phyloP scores from a whole-genome alignment of 176 grass and related monocot genomes.

The Tuctoria greenei region DNA sequence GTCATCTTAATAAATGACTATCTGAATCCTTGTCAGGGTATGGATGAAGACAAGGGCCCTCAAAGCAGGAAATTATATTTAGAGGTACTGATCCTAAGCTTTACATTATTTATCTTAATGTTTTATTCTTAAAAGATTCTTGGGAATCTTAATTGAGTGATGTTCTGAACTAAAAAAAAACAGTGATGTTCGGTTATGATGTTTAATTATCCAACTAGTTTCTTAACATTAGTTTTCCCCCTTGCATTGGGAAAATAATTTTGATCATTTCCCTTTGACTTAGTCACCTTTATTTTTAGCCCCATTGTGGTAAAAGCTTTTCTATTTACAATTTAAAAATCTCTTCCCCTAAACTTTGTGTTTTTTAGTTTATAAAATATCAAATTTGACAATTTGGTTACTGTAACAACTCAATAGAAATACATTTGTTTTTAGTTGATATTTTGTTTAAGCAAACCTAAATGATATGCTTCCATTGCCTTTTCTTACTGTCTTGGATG shows the following conservation, averaged over 20 bases:
- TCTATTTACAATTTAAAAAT: not conserved
- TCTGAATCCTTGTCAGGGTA: constrained; percentile 56
- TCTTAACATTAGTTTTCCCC: not conserved
- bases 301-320: not conserved
- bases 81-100: constrained; percentile 59
- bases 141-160: not conserved
- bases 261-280: not conserved
- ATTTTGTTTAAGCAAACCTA: not conserved
- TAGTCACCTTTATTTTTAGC: not conserved
- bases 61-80: constrained; percentile 97
- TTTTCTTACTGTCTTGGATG: constrained; percentile 14
- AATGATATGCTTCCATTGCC: constrained; percentile 8
- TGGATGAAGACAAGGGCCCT: constrained; percentile 99
- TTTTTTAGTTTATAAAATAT: not conserved
- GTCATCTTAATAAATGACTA: constrained; percentile 12
- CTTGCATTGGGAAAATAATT: not conserved
- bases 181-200: too few relatives aligned
- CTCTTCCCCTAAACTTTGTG: not conserved
- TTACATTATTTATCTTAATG: not conserved
- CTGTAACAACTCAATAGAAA: not conserved
- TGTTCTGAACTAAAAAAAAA: too few relatives aligned
- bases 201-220: not conserved
- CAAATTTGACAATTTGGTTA: not conserved
- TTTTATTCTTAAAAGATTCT: not conserved
- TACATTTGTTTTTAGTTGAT: not conserved